Evolutionary conservation across 371 early-diverging fungal genomes (phyloP), one percentile per base, ranked within the genome.

Genomic region (Mucor sp.): DNA sequence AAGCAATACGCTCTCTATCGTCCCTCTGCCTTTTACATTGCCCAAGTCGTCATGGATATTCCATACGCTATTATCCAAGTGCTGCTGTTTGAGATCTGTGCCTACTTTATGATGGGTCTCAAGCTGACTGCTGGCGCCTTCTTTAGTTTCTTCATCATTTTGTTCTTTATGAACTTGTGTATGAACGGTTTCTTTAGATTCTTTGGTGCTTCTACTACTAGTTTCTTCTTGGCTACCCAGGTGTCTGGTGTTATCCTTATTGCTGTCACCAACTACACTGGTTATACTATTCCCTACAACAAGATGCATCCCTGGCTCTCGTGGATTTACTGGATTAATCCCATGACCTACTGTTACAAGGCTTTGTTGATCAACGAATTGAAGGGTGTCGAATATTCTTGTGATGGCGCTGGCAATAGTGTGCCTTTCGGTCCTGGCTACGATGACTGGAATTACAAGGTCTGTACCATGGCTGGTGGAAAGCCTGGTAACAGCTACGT

Each of bases 251-350:
- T 83, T 43, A 58, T 85, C 30, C 70, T 93, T 6, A 66, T 91
- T 67, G 75, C 86, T 19, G 69, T 80, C 50, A 81, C 86, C 58
- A 65, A 87, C 44, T 88, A 90, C 62, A 81, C 83, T 48, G 91
- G 93, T 53, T 91, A 91, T 48, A 79, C 87, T 43, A 85, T 89
- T 57, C 87, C 89, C 15, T 84, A 82, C 57, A 66, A 48, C 7
- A 66, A 77, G 9, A 91, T 92, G 90, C 84, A 90, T 63, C 88
- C 85, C 56, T 90, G 89, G 87, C 79, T 92, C 19, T 82, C 79
- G 61, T 90, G 90, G 90, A 83, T 91, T 32, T 87, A 84, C 71
- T 90, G 87, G 84, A 81, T 90, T 62, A 88, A 85, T 59, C 88
- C 91, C 14, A 71, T 92, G 23, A 85, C 88, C 1, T 90, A 90